phyloP scores from a whole-genome alignment of 169 alveolate genomes.

The Cryptosporidium xiaoi region DNA sequence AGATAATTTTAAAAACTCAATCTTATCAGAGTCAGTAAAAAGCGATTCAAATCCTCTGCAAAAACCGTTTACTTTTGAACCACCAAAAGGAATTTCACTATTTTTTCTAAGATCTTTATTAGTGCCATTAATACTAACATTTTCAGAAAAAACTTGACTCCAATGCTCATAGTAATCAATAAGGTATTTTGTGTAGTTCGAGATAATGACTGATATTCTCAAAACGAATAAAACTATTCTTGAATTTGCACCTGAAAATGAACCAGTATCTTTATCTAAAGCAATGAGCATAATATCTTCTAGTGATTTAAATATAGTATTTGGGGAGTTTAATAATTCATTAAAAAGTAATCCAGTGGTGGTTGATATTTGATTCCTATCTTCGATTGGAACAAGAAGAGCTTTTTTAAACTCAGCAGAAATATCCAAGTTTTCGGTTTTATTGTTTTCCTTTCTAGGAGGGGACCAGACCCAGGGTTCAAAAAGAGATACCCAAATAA shows the following conservation, averaged over 20 bases:
- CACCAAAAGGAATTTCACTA: neutral
- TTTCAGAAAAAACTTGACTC: neutral
- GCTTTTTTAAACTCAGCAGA: too few relatives aligned
- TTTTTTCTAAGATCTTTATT: neutral
- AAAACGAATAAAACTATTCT: slow-evolving; percentile 67
- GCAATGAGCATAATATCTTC: slow-evolving; percentile 75
- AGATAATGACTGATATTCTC: slow-evolving; percentile 56
- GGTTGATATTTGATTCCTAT: slow-evolving; percentile 73
- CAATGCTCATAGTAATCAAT: slow-evolving; percentile 72
- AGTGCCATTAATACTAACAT: too few relatives aligned
- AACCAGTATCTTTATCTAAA: slow-evolving; percentile 77
- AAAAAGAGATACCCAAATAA: slow-evolving; percentile 81
- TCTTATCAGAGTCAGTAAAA: neutral
- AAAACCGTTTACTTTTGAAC: neutral
- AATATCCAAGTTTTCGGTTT: neutral
- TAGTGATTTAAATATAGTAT: slow-evolving; percentile 71
- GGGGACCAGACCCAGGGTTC: slow-evolving; percentile 81
- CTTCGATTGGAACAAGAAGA: slow-evolving; percentile 18
- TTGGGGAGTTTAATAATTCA: slow-evolving; percentile 80
- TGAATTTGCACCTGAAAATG: slow-evolving; percentile 55
- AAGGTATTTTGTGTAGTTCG: slow-evolving; percentile 61
- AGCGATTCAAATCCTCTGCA: slow-evolving; percentile 41
- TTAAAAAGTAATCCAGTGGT: slow-evolving; percentile 84
- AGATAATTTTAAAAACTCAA: neutral
- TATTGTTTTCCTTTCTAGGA: neutral